phyloP scores from a whole-genome alignment of 148 eudicot species.

The Limonium bicolor region DNA sequence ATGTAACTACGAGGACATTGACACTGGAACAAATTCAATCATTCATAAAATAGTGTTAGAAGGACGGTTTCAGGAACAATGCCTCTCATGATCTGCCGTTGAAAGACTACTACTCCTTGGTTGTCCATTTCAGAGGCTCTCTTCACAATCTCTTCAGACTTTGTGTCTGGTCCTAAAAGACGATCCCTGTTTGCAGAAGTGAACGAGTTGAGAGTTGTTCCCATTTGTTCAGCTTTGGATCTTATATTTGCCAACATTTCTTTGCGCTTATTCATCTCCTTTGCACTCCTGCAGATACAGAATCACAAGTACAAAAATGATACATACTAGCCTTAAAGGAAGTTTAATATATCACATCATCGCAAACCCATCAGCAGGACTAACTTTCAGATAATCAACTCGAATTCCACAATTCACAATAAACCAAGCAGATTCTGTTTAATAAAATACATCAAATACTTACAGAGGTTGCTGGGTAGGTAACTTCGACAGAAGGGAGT shows the following conservation, averaged over 20 bases:
- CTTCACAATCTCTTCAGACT: constrained; percentile 24
- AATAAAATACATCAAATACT: constrained; percentile 6
- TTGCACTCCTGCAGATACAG: too few relatives aligned
- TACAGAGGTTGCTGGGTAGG: constrained; percentile 25
- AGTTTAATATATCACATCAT: too few relatives aligned
- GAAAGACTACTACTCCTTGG: constrained; percentile 26
- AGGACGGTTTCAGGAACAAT: too few relatives aligned
- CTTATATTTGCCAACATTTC: constrained; percentile 24
- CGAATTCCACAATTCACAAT: background rate
- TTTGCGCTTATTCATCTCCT: constrained; percentile 31
- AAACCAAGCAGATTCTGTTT: background rate
- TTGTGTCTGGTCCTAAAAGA: constrained; percentile 26
- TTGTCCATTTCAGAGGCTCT: constrained; percentile 35
- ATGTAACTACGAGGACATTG: background rate
- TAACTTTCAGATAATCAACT: too few relatives aligned
- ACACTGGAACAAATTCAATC: background rate
- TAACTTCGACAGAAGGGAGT: constrained; percentile 18
- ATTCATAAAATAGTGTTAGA: background rate
- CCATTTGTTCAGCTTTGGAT: constrained; percentile 25
- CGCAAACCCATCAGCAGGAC: too few relatives aligned
- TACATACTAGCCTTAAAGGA: too few relatives aligned
- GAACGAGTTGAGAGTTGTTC: constrained; percentile 20
- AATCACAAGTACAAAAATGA: too few relatives aligned
- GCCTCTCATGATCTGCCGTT: constrained; percentile 36
- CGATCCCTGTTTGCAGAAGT: constrained; percentile 23